Evolutionary conservation across 2,329 filamentous ascomycete genomes (phyloP).

Genomic region (Fusarium virguliforme): DNA sequence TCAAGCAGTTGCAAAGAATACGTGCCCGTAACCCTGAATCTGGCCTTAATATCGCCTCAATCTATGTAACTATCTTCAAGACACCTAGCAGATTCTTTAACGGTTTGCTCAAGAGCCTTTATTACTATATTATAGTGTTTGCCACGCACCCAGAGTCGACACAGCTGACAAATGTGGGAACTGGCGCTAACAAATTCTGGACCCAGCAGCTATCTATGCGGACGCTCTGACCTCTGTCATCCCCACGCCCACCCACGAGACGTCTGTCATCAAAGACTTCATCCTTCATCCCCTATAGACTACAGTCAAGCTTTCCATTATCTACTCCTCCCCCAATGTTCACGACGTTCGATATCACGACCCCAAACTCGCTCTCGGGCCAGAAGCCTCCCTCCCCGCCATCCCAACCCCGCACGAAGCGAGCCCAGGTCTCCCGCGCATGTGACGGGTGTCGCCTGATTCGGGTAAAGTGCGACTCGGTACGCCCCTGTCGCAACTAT

Average conservation of each 20-base stretch:
- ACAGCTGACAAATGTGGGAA: not conserved
- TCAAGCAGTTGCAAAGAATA: not conserved
- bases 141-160: not conserved
- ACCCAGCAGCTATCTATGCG: not conserved
- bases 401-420: slow-evolving; percentile 49
- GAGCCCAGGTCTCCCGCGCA: slow-evolving; percentile 52
- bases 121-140: not conserved
- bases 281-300: not conserved
- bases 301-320: too few species aligned
- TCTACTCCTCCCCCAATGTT: slow-evolving; percentile 38
- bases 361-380: slow-evolving; percentile 35
- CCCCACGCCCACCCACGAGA: not conserved
- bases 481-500: slow-evolving; percentile 50
- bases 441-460: slow-evolving; percentile 54
- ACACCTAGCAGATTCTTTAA: not conserved
- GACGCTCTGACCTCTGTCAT: not conserved
- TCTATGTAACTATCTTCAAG: too few species aligned
- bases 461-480: slow-evolving; percentile 52
- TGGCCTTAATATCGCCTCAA: not conserved
- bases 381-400: slow-evolving; percentile 37
- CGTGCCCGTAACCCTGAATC: not conserved
- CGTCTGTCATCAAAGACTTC: not conserved
- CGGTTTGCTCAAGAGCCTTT: not conserved
- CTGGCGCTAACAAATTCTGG: not conserved
- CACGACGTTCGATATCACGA: slow-evolving; percentile 45